Evolutionary conservation across 345 rosid species (phyloP), one percentile per base, ranked within the genome.

Genomic region (Dovyalis caffra): DNA sequence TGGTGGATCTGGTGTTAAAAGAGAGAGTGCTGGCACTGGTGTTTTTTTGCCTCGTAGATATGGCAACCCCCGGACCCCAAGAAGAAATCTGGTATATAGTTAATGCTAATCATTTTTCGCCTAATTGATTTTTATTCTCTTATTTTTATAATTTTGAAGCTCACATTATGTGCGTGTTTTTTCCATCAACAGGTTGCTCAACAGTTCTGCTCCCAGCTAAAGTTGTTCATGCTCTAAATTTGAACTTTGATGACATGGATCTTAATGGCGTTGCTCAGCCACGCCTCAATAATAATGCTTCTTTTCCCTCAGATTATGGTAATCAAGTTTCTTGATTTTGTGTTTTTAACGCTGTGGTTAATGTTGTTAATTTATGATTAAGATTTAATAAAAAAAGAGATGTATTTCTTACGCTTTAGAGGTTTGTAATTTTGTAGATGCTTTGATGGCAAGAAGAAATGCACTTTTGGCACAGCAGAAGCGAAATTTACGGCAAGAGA

Each of bases 361-460:
- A 0, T 3, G 5, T 7, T 2, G 15, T 0, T 3, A 56, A n/a
- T 28, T 45, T 9, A n/a, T 23, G 6, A 32, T 32, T 4, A 2
- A 8, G 35, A 45, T 45, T 31, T 0, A 0, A 12, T 12, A 1
- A 11, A 21, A 18, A 15, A 4, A 0, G 9, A 49, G 0, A n/a
- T 10, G 23, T 16, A 25, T 25, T 18, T 1, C 6, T 62, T 23
- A 70, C 1, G n/a, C n/a, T 18, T 21, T 1, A 0, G 31, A 12
- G 2, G 3, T 29, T 23, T 8, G 0, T 66, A 15, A 26, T 56
- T 63, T 71, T 80, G 45, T 79, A 86, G 97, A 81, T 53, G 80
- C 80, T 1, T 34, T 81, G 29, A 73, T 89, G 77, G 93, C 82
- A 18, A 79, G 86, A 73, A 81, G 83, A 72, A 84, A 72, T 65